phyloP scores from a whole-genome alignment of 2,329 filamentous ascomycete genomes.

The Aspergillus glaucus region DNA sequence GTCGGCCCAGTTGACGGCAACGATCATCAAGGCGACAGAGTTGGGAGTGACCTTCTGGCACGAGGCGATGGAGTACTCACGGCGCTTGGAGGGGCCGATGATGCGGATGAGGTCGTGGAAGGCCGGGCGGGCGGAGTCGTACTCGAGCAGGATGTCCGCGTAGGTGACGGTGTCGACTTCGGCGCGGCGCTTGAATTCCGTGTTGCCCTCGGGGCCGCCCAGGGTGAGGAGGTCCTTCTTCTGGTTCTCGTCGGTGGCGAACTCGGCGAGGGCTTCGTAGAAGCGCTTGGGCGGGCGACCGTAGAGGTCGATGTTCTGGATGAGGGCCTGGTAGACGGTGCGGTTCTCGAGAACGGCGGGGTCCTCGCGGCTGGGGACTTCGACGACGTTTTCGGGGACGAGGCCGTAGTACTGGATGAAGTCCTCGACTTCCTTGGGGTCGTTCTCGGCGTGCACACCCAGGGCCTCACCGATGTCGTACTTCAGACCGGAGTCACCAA shows the following conservation, averaged over 20 bases:
- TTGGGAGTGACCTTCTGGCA: slow-evolving; percentile 89
- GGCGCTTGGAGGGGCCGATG: slow-evolving; percentile 84
- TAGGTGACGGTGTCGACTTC: slow-evolving; percentile 91
- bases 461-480: slow-evolving; percentile 98
- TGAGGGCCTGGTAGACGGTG: slow-evolving; percentile 83
- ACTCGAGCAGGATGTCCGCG: slow-evolving; percentile 84
- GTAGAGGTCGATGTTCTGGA: slow-evolving; percentile 94
- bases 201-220: slow-evolving; percentile 69
- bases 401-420: slow-evolving; percentile 92
- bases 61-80: slow-evolving; percentile 98
- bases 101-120: slow-evolving; percentile 88
- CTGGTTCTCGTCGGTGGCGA: slow-evolving; percentile 74
- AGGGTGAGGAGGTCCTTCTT: slow-evolving; percentile 72
- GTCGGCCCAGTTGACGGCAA: slow-evolving; percentile 94
- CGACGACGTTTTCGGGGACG: slow-evolving; percentile 75
- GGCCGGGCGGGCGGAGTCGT: slow-evolving; percentile 75
- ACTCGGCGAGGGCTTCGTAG: slow-evolving; percentile 86
- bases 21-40: slow-evolving; percentile 90
- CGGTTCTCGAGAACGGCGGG: slow-evolving; percentile 69
- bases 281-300: slow-evolving; percentile 96
- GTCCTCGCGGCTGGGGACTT: slow-evolving; percentile 82
- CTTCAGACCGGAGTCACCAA: slow-evolving; percentile 81
- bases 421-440: slow-evolving; percentile 66
- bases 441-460: slow-evolving; percentile 92
- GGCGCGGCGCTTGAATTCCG: slow-evolving; percentile 84